Conservation (phyloP, 176 grass and related monocot species). For the Oryza meyeriana region DNA sequence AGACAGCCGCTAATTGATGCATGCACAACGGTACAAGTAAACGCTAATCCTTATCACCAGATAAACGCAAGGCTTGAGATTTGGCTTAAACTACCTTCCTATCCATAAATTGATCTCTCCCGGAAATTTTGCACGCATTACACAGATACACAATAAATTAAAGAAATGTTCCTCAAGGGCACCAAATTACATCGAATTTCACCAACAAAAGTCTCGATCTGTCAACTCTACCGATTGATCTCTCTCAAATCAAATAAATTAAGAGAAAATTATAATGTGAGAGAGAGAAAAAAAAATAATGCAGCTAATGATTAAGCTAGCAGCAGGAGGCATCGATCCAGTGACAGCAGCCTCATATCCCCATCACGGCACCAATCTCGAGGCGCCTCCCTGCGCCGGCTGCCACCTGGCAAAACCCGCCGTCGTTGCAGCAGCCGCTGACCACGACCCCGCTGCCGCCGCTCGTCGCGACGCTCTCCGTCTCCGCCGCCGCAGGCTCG, state of each 20-base stretch:
- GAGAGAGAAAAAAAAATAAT: not conserved
- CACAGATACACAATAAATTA: not conserved
- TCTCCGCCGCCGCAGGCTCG: not conserved
- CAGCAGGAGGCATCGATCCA: not conserved
- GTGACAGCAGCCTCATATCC: conserved; percentile 8
- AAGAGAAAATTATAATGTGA: not conserved
- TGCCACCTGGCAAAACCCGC: conserved; percentile 16
- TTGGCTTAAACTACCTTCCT: not conserved
- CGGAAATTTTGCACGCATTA: not conserved
- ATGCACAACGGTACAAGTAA: not conserved
- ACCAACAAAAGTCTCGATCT: not conserved
- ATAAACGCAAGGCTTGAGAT: not conserved
- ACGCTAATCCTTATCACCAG: not conserved
- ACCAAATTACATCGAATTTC: not conserved
- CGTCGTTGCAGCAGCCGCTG: not conserved
- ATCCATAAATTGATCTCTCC: not conserved
- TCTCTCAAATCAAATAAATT: not conserved
- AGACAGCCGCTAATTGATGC: not conserved
- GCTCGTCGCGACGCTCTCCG: not conserved
- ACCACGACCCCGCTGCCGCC: not conserved
- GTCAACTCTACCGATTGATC: not conserved
- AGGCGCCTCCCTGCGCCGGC: not conserved
- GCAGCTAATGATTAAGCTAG: not conserved
- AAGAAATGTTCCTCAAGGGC: not conserved
- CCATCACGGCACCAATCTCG: conserved; percentile 31